Evolutionary conservation across 2,329 filamentous ascomycete genomes (phyloP).

Genomic region (Lecanicillium sp.): DNA sequence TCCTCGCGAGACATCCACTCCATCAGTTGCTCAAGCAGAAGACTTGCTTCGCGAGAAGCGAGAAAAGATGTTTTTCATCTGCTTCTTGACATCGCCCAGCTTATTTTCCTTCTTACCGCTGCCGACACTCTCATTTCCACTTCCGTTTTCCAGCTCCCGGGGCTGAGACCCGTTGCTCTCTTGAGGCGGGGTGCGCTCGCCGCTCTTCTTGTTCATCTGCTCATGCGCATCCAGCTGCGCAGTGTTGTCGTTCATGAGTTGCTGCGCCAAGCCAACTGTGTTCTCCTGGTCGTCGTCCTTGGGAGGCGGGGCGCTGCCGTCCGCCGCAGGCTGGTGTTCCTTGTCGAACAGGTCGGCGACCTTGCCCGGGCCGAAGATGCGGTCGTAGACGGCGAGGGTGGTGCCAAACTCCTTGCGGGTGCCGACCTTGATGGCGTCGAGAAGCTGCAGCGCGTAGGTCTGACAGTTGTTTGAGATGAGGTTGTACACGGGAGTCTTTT

Average conservation of each 20-base stretch:
- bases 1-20: neutral
- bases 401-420: slow-evolving; percentile 47
- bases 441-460: slow-evolving; percentile 46
- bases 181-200: slow-evolving; percentile 15
- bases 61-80: slow-evolving; percentile 11
- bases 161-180: slow-evolving; percentile 6
- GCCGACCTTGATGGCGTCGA: slow-evolving; percentile 49
- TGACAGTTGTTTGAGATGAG: slow-evolving; percentile 57
- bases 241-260: slow-evolving; percentile 50
- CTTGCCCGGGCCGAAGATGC: slow-evolving; percentile 41
- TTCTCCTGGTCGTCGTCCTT: slow-evolving; percentile 24
- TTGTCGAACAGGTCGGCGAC: slow-evolving; percentile 46
- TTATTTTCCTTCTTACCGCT: slow-evolving; percentile 7
- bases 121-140: neutral
- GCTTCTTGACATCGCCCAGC: slow-evolving; percentile 7
- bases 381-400: slow-evolving; percentile 47
- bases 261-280: slow-evolving; percentile 42
- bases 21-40: neutral
- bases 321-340: slow-evolving; percentile 16
- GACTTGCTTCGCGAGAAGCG: slow-evolving; percentile 12
- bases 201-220: slow-evolving; percentile 22
- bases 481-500: slow-evolving; percentile 46
- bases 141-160: neutral
- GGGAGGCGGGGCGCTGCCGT: slow-evolving; percentile 15
- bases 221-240: slow-evolving; percentile 41